Conservation (phyloP, 345 rosid species). For the Eucalyptus erythrocorys region DNA sequence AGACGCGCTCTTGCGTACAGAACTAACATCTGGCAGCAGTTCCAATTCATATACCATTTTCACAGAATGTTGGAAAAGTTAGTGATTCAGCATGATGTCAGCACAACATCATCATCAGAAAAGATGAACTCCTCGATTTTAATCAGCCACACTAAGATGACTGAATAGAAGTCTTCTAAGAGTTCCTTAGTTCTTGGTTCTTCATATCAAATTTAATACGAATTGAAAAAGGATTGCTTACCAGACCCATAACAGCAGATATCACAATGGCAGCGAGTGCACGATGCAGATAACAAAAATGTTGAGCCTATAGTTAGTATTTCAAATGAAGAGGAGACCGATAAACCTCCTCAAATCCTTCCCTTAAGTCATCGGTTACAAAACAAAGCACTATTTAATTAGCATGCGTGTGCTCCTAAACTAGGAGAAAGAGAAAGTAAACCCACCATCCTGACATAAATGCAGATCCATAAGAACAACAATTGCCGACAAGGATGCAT, state of each 20-base stretch:
- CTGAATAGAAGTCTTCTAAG: background rate
- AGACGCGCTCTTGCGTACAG: background rate
- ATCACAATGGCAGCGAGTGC: constrained; percentile 92
- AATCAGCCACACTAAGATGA: background rate
- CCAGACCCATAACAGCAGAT: constrained; percentile 94
- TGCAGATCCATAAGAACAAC: background rate
- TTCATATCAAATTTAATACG: background rate
- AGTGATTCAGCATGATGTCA: background rate
- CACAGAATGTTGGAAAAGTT: background rate
- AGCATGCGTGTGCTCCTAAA: background rate
- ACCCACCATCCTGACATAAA: background rate
- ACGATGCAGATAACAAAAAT: constrained; percentile 48
- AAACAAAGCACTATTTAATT: background rate
- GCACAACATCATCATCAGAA: background rate
- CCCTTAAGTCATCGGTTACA: background rate
- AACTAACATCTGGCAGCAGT: background rate
- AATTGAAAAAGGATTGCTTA: constrained; percentile 15
- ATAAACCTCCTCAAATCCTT: background rate
- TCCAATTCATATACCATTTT: background rate
- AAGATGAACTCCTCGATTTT: background rate
- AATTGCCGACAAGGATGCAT: constrained; percentile 2
- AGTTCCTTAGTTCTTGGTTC: background rate
- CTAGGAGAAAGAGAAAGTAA: background rate
- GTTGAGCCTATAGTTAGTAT: constrained; percentile 10
- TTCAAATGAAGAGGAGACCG: background rate